Evolutionary conservation across 2,329 filamentous ascomycete genomes (phyloP).

Genomic region (Zymoseptoria passerinii): DNA sequence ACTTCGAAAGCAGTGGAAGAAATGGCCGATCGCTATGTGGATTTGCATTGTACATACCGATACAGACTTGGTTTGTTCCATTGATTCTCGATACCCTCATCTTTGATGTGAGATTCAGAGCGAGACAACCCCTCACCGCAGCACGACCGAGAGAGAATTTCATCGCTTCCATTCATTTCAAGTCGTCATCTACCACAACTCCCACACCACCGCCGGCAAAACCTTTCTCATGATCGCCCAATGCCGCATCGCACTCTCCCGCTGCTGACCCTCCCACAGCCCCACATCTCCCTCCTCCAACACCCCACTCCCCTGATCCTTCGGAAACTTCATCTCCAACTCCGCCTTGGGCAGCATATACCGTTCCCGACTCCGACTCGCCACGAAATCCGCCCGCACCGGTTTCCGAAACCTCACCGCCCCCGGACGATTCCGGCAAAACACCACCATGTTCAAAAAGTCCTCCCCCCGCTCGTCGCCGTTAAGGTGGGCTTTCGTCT

Average conservation of each 20-base stretch:
- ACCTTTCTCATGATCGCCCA: constrained; percentile 89
- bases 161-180: too few species aligned
- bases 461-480: constrained; percentile 47
- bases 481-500: constrained; percentile 11
- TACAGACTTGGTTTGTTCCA: too few species aligned
- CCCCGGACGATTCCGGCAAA: constrained; percentile 63
- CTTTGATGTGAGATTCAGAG: background rate
- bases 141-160: too few species aligned
- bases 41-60: background rate
- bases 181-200: constrained; percentile 59
- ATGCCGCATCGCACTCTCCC: constrained; percentile 69
- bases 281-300: constrained; percentile 57
- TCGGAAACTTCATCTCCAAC: constrained; percentile 42
- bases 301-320: constrained; percentile 36
- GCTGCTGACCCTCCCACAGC: constrained; percentile 62
- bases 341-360: constrained; percentile 69
- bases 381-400: constrained; percentile 57
- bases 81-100: background rate
- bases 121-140: too few species aligned
- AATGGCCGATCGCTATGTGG: background rate
- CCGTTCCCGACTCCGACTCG: constrained; percentile 59
- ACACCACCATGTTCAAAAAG: constrained; percentile 94
- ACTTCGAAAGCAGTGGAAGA: background rate
- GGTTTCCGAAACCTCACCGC: constrained; percentile 56
- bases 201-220: constrained; percentile 71